These are phyloP conservation scores for Exophiala alcalophila DNA, from an alignment of 2,329 filamentous ascomycete species.

Conservation along the genomic window DNA sequence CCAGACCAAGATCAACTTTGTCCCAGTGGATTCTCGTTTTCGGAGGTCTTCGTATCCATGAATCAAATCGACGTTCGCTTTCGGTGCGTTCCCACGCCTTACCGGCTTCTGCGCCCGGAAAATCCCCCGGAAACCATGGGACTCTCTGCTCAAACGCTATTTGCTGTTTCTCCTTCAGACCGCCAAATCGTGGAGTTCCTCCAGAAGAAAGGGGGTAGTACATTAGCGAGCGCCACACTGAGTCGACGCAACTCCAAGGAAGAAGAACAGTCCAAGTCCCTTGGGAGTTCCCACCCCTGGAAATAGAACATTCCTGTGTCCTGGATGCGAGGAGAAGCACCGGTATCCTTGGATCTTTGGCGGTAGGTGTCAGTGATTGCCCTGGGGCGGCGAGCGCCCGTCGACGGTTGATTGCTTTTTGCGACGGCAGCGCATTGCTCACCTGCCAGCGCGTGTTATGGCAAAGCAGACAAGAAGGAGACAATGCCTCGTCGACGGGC, in stretches of 20 bases:
- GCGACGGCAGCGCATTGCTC: slow-evolving; percentile 64
- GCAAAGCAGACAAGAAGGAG: slow-evolving; percentile 61
- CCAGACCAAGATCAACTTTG: slow-evolving; percentile 68
- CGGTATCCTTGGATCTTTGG: slow-evolving; percentile 73
- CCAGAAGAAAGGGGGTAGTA: slow-evolving; percentile 77
- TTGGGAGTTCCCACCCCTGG: slow-evolving; percentile 50
- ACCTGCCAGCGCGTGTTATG: slow-evolving; percentile 64
- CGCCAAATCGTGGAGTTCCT: slow-evolving; percentile 77
- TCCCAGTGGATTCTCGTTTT: slow-evolving; percentile 76
- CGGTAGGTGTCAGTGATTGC: slow-evolving; percentile 54
- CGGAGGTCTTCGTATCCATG: slow-evolving; percentile 76
- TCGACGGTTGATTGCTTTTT: slow-evolving; percentile 77
- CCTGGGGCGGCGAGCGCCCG: slow-evolving; percentile 64
- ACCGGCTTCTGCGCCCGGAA: slow-evolving; percentile 74
- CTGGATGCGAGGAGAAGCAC: slow-evolving; percentile 58
- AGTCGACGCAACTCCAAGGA: slow-evolving; percentile 84
- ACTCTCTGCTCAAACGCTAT: slow-evolving; percentile 73
- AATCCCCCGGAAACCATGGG: slow-evolving; percentile 86
- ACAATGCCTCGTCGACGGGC: slow-evolving; percentile 58
- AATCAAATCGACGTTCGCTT: slow-evolving; percentile 55
- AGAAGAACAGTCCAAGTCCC: slow-evolving; percentile 79
- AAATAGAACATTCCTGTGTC: slow-evolving; percentile 48
- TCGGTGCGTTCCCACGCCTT: slow-evolving; percentile 72
- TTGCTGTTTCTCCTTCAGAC: slow-evolving; percentile 74
- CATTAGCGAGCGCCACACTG: slow-evolving; percentile 82